Evolutionary conservation across 2,329 filamentous ascomycete genomes (phyloP).

Genomic region (Alternaria dauci): DNA sequence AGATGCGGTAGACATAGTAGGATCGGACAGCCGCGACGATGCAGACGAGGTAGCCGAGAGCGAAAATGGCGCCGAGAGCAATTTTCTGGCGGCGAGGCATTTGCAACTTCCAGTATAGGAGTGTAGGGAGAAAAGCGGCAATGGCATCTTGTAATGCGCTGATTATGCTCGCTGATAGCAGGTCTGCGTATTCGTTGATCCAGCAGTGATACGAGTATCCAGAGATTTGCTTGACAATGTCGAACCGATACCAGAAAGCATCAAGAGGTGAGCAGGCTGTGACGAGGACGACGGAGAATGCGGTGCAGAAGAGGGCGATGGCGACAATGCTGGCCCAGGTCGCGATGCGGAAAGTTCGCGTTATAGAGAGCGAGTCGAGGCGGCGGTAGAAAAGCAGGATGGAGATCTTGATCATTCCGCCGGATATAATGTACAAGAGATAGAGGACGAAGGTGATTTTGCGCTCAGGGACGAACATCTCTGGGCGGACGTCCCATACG

Average conservation of each 20-base stretch:
- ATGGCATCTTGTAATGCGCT: conserved; percentile 29
- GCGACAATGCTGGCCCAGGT: conserved; percentile 27
- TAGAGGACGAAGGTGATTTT: conserved; percentile 28
- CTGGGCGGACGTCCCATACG: conserved; percentile 25
- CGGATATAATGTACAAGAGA: conserved; percentile 20
- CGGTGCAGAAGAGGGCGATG: conserved; percentile 19
- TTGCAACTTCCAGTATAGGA: conserved; percentile 33
- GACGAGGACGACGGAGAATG: conserved; percentile 22
- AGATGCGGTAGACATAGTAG: conserved; percentile 19
- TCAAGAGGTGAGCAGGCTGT: conserved; percentile 21
- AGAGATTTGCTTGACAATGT: conserved; percentile 8
- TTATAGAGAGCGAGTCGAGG: conserved; percentile 21
- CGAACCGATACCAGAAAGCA: conserved; percentile 30
- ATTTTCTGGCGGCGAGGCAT: conserved; percentile 29
- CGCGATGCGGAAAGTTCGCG: conserved; percentile 18
- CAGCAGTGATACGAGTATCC: conserved; percentile 23
- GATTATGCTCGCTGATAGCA: conserved; percentile 23
- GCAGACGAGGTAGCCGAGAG: conserved; percentile 23
- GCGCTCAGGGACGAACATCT: conserved; percentile 13
- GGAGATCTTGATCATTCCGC: conserved; percentile 34
- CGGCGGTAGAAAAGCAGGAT: conserved; percentile 36
- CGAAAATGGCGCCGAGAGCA: conserved; percentile 27
- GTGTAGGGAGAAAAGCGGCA: conserved; percentile 24
- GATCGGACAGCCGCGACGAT: conserved; percentile 18
- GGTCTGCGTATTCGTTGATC: conserved; percentile 27